These are phyloP conservation scores for Aspergillus taichungensis DNA, from an alignment of 495 filamentous ascomycete species.

Conservation along the genomic window DNA sequence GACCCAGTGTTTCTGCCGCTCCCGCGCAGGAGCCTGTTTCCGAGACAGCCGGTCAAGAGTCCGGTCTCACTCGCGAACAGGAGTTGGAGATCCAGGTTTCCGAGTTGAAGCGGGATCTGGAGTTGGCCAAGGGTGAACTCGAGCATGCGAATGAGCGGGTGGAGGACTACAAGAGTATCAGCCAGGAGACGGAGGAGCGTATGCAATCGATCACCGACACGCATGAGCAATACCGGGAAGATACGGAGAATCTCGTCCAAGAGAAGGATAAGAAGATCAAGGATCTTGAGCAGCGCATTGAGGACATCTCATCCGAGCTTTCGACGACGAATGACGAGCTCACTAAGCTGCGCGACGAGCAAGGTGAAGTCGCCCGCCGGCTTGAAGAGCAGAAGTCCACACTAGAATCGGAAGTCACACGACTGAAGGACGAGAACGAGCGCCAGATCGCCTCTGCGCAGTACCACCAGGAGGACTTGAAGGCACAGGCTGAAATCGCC, in stretches of 20 bases:
- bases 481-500: slow-evolving; percentile 87
- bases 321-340: slow-evolving; percentile 71
- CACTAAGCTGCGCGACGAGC: slow-evolving; percentile 63
- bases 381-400: slow-evolving; percentile 71
- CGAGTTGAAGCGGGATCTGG: slow-evolving; percentile 74
- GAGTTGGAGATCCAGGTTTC: slow-evolving; percentile 73
- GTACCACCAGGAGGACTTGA: slow-evolving; percentile 81
- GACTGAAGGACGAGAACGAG: slow-evolving; percentile 79
- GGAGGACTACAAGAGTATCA: slow-evolving; percentile 85
- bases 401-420: slow-evolving; percentile 65
- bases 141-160: slow-evolving; percentile 68
- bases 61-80: slow-evolving; percentile 63
- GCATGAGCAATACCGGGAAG: slow-evolving; percentile 75
- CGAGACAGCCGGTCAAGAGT: slow-evolving; percentile 39
- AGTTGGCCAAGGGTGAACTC: slow-evolving; percentile 64
- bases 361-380: slow-evolving; percentile 61
- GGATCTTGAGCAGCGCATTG: slow-evolving; percentile 70
- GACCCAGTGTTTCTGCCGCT: slow-evolving; percentile 47
- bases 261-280: slow-evolving; percentile 68
- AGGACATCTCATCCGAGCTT: slow-evolving; percentile 75
- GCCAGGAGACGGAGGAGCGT: slow-evolving; percentile 80
- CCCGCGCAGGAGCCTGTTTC: slow-evolving; percentile 20
- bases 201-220: slow-evolving; percentile 68
- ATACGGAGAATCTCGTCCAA: slow-evolving; percentile 63
- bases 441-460: slow-evolving; percentile 64